phyloP scores from a whole-genome alignment of 139 green algal species.

The Gonium pectorale region DNA sequence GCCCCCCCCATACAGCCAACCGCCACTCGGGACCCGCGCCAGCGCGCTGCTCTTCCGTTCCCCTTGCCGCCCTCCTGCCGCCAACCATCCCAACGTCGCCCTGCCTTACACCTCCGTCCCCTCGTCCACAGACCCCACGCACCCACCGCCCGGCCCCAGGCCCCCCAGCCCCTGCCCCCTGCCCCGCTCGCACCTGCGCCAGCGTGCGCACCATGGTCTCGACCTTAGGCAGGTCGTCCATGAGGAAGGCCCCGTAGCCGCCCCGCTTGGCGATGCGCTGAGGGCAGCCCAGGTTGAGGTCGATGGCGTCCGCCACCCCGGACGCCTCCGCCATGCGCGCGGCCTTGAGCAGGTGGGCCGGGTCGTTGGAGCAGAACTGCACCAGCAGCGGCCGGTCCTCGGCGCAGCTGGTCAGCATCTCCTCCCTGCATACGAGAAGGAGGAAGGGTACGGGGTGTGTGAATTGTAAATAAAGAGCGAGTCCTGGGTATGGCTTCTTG shows the following conservation, averaged over 20 bases:
- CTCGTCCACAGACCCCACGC: too few species aligned
- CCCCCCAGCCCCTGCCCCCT: not conserved
- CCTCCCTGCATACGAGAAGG: slow-evolving; percentile 21
- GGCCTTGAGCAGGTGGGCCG: slow-evolving; percentile 83
- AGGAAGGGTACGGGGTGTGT: not conserved
- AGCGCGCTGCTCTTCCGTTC: too few species aligned
- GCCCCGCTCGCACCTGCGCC: slow-evolving; percentile 35
- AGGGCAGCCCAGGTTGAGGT: slow-evolving; percentile 98
- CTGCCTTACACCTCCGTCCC: too few species aligned
- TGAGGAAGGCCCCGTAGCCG: slow-evolving; percentile 88
- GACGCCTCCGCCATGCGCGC: slow-evolving; percentile 76
- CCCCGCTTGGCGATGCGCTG: slow-evolving; percentile 90
- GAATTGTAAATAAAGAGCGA: too few species aligned
- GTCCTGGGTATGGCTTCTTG: too few species aligned
- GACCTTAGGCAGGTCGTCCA: slow-evolving; percentile 83
- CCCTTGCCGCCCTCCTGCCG: too few species aligned
- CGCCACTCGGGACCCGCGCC: too few species aligned
- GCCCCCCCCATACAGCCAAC: too few species aligned
- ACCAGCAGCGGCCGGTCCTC: slow-evolving; percentile 92
- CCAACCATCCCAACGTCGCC: too few species aligned
- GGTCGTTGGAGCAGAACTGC: slow-evolving; percentile 99
- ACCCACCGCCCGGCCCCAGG: too few species aligned
- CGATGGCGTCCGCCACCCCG: slow-evolving; percentile 88
- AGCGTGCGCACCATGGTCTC: slow-evolving; percentile 68
- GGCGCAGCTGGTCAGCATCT: slow-evolving; percentile 34